phyloP scores from a whole-genome alignment of 768 basidiomycete genomes.

The Lactarius hengduanensis region DNA sequence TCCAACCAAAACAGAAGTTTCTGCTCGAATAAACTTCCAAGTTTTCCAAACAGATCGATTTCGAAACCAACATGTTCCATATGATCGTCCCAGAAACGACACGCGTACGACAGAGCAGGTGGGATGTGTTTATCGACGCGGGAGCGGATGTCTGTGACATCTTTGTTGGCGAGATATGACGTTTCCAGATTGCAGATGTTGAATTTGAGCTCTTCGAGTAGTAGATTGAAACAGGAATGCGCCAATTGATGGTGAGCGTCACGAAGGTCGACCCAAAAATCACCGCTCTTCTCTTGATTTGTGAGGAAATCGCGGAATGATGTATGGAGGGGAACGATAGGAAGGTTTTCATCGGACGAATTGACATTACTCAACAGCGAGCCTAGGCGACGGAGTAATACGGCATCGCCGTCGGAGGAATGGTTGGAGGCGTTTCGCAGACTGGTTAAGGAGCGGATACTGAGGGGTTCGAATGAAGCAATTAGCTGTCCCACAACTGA shows the following conservation, averaged over 20 bases:
- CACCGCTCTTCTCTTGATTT: neutral
- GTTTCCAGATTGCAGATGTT: constrained; percentile 7
- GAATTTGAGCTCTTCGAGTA: neutral
- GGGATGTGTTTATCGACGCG: neutral
- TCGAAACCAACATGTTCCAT: neutral
- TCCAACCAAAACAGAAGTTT: constrained; percentile 1
- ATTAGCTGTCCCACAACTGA: neutral
- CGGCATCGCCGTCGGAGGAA: neutral
- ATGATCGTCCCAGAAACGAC: constrained; percentile 8
- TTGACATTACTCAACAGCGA: constrained; percentile 7
- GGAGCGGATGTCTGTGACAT: neutral
- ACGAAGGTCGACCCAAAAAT: neutral
- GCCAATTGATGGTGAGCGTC: neutral
- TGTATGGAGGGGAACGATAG: neutral
- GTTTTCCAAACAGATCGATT: neutral
- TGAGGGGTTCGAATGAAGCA: neutral
- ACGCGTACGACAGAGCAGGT: constrained; percentile 1
- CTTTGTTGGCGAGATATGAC: neutral
- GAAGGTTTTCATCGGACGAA: neutral
- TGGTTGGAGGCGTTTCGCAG: neutral
- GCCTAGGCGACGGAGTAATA: neutral
- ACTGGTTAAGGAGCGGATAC: neutral
- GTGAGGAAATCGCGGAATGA: constrained; percentile 5
- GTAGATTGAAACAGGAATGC: neutral
- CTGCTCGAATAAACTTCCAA: neutral